Percentiles rank a stretch among this genome's conserved stretches.
phyloP scores from a whole-genome alignment of 2,329 filamentous ascomycete species.

The Trichoderma sp. region DNA sequence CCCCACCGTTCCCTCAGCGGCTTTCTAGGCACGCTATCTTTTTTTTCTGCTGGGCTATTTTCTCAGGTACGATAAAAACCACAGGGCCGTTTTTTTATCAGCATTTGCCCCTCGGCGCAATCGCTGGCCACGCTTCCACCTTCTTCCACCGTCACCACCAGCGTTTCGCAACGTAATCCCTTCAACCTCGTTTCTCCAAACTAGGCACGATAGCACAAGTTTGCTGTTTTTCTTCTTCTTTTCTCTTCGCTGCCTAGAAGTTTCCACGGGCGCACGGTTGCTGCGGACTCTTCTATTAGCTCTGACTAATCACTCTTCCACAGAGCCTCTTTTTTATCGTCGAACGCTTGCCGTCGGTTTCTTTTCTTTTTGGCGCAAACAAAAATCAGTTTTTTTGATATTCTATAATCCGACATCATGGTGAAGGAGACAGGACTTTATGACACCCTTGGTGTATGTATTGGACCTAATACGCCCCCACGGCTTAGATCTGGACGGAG shows the following conservation, averaged over 20 bases:
- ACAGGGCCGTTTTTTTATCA: neutral
- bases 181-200: neutral
- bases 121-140: neutral
- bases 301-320: conserved; percentile 17
- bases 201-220: neutral
- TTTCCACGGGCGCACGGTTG: conserved; percentile 2
- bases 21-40: conserved; percentile 15
- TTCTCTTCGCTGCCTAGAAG: neutral
- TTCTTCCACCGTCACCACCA: neutral
- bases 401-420: conserved; percentile 51
- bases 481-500: neutral
- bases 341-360: neutral
- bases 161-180: neutral
- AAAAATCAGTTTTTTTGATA: conserved; percentile 4
- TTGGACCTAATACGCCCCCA: neutral
- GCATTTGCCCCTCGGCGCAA: conserved; percentile 13
- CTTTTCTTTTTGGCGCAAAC: conserved; percentile 7
- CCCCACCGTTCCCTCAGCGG: conserved; percentile 11
- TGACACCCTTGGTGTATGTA: conserved; percentile 71
- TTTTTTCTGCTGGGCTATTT: conserved; percentile 8
- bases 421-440: conserved; percentile 78
- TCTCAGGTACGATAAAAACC: conserved; percentile 4
- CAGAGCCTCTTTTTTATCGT: conserved; percentile 6
- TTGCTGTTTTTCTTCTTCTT: neutral
- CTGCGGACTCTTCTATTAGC: neutral